Evolutionary conservation across 371 early-diverging fungal genomes (phyloP).

Genomic region (Fennellomyces sp.): DNA sequence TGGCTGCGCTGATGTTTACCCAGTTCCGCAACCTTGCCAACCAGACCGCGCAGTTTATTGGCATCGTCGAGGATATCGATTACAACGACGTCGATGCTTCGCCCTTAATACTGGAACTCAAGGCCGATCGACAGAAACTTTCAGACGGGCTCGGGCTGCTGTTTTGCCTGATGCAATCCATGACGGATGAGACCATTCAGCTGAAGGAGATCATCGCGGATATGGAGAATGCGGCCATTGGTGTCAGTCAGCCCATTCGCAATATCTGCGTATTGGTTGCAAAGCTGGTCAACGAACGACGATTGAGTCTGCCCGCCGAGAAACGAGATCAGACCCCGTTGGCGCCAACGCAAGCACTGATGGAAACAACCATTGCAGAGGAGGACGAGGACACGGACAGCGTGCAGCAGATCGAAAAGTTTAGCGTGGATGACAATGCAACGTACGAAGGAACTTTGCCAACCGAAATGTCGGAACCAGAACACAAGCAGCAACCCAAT

Average conservation of each 20-base stretch:
- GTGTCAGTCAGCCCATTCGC: conserved; percentile 26
- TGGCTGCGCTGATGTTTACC: conserved; percentile 57
- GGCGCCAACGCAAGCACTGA: neutral
- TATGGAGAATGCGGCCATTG: conserved; percentile 22
- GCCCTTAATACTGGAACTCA: conserved; percentile 17
- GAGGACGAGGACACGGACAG: conserved; percentile 11
- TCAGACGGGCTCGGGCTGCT: conserved; percentile 70
- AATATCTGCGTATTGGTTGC: conserved; percentile 25
- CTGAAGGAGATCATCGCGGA: conserved; percentile 13
- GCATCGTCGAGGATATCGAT: conserved; percentile 44
- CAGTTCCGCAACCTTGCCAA: conserved; percentile 53
- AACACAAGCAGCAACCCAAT: neutral
- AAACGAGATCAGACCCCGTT: neutral
- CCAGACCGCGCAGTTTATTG: conserved; percentile 45
- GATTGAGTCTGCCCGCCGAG: neutral
- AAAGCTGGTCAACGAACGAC: conserved; percentile 19
- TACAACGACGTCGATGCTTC: conserved; percentile 28
- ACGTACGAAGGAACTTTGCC: neutral
- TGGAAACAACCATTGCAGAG: conserved; percentile 6
- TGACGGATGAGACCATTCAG: conserved; percentile 51
- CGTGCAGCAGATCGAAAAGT: neutral
- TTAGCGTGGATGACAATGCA: neutral
- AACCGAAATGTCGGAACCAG: neutral
- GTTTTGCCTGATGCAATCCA: conserved; percentile 64
- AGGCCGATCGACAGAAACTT: conserved; percentile 43